A percentile compares a stretch with the other conserved stretches of the same genome.
These are phyloP conservation scores for Neofusicoccum kwambonambiense DNA, from an alignment of 2,329 filamentous ascomycete genomes.

Conservation along the genomic window DNA sequence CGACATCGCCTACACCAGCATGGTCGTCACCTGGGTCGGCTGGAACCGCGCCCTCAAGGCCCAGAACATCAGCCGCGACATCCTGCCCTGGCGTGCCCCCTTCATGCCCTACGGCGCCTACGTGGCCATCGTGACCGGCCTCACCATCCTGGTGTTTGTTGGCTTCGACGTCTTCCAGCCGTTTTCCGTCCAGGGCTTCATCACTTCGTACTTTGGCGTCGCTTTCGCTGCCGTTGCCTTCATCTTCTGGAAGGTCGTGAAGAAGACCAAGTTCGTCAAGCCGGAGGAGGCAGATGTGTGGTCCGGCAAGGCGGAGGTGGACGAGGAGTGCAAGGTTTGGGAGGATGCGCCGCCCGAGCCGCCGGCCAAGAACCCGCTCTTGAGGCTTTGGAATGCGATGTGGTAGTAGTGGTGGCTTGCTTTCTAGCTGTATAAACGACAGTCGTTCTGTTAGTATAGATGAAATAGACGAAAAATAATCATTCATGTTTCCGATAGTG, in stretches of 20 bases:
- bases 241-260: conserved; percentile 29
- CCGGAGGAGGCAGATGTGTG: conserved; percentile 6
- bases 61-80: conserved; percentile 51
- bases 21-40: conserved; percentile 57
- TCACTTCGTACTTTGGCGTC: conserved; percentile 7
- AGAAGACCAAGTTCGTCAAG: conserved; percentile 29
- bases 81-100: conserved; percentile 29
- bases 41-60: conserved; percentile 54
- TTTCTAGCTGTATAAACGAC: no score
- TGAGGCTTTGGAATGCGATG: conserved; percentile 2
- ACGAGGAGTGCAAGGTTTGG: conserved; percentile 9
- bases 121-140: not conserved
- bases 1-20: conserved; percentile 46
- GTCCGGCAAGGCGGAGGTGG: conserved; percentile 1
- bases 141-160: not conserved
- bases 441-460: not conserved
- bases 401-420: not conserved
- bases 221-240: conserved; percentile 24
- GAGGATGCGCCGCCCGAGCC: not conserved
- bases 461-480: not conserved
- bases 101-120: conserved; percentile 12
- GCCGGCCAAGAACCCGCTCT: not conserved
- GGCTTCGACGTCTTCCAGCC: conserved; percentile 10
- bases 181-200: conserved; percentile 4
- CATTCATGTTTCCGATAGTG: no score